phyloP scores from a whole-genome alignment of 139 green algal species.

The Nannochloris sp. region DNA sequence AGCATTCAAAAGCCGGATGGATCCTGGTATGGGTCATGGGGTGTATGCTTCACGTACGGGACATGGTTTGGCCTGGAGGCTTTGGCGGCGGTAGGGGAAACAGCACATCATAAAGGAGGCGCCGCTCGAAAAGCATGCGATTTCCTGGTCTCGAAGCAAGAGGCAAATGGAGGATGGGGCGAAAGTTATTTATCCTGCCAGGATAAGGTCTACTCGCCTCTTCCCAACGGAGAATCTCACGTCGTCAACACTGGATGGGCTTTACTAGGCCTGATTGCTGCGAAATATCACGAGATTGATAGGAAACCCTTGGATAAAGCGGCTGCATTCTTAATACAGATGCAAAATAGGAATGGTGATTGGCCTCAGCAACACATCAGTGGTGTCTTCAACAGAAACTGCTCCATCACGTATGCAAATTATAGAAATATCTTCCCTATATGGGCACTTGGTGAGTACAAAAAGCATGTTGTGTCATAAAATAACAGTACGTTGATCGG shows the following conservation, averaged over 20 bases:
- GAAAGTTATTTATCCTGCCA: constrained; percentile 97
- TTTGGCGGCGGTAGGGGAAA: constrained; percentile 61
- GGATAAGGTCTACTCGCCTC: constrained; percentile 90
- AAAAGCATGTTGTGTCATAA: constrained; percentile 36
- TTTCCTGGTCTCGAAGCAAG: constrained; percentile 88
- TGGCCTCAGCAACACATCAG: constrained; percentile 98
- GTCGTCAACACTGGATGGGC: constrained; percentile 96
- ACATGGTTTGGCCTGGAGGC: constrained; percentile 89
- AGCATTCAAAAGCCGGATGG: constrained; percentile 77
- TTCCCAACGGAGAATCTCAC: constrained; percentile 67
- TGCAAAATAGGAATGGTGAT: constrained; percentile 64
- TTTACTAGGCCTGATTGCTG: constrained; percentile 77
- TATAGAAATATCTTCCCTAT: constrained; percentile 99
- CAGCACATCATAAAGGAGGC: constrained; percentile 18
- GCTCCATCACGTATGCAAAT: constrained; percentile 98
- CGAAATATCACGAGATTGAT: constrained; percentile 51
- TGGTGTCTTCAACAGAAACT: constrained; percentile 99
- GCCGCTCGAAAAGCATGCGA: constrained; percentile 42
- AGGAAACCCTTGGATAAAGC: constrained; percentile 48
- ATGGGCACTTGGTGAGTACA: constrained; percentile 91
- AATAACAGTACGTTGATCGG: background rate
- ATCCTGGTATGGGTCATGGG: constrained; percentile 96
- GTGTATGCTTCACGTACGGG: constrained; percentile 98
- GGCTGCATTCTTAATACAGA: constrained; percentile 32
- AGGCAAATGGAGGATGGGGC: constrained; percentile 86